Conservation (phyloP, 192 early-diverging fungal species). For the Coemansia sp. region DNA sequence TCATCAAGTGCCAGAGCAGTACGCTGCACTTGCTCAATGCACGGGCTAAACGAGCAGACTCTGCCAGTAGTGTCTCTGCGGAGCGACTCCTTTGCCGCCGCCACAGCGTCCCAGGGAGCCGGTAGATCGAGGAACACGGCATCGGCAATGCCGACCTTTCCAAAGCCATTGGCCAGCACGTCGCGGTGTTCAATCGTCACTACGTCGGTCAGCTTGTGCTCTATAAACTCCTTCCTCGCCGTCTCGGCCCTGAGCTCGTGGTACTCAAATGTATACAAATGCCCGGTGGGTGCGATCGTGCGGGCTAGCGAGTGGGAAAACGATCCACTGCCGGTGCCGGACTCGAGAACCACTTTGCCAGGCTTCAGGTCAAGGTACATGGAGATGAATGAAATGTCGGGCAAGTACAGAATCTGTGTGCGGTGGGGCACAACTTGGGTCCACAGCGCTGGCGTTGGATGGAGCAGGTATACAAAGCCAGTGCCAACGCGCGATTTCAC, state of each 20-base stretch:
- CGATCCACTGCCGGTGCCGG: constrained; percentile 94
- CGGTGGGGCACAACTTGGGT: constrained; percentile 88
- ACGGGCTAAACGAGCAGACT: constrained; percentile 94
- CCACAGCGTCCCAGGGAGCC: constrained; percentile 92
- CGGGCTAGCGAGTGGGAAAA: constrained; percentile 94
- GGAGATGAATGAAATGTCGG: constrained; percentile 92
- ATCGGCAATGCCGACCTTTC: constrained; percentile 64
- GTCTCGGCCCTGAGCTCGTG: constrained; percentile 74
- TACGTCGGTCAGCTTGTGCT: constrained; percentile 69
- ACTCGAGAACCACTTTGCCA: constrained; percentile 83
- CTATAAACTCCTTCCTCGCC: constrained; percentile 70
- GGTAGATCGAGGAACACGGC: constrained; percentile 97
- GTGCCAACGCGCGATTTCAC: constrained; percentile 59
- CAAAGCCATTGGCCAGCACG: constrained; percentile 79
- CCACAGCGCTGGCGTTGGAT: constrained; percentile 96
- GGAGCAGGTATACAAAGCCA: constrained; percentile 81
- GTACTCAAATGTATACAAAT: constrained; percentile 94
- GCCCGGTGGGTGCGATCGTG: constrained; percentile 81
- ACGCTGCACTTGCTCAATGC: constrained; percentile 90
- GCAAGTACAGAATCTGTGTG: constrained; percentile 93
- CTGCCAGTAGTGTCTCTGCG: constrained; percentile 75
- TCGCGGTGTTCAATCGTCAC: constrained; percentile 79
- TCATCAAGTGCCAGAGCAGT: constrained; percentile 76
- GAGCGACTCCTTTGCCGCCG: constrained; percentile 80
- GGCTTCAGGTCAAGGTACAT: constrained; percentile 79